Percentiles rank a stretch among this genome's conserved stretches.
Evolutionary conservation across 1,284 basidiomycete genomes (phyloP).

Genomic region (Apiotrichum porosum): DNA sequence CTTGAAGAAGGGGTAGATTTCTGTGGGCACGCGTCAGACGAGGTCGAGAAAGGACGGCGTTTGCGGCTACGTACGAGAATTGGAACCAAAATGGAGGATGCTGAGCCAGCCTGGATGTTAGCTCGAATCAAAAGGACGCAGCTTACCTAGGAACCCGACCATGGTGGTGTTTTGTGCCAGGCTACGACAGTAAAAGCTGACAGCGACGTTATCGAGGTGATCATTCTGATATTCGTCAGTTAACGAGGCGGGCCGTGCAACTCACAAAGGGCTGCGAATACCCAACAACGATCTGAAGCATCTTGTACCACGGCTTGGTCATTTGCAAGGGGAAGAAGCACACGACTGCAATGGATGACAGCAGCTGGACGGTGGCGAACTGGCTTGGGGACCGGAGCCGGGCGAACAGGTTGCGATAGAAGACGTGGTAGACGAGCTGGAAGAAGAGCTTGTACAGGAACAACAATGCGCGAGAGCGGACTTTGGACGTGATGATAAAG

Average conservation of each 20-base stretch:
- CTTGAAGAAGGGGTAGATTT: constrained; percentile 57
- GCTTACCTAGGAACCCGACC: constrained; percentile 49
- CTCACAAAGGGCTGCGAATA: constrained; percentile 48
- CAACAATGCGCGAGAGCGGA: constrained; percentile 53
- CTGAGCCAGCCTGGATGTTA: constrained; percentile 44
- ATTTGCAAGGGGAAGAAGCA: constrained; percentile 56
- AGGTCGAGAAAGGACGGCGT: too few relatives aligned
- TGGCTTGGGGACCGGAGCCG: constrained; percentile 46
- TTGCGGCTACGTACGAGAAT: constrained; percentile 35
- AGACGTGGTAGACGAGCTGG: constrained; percentile 50
- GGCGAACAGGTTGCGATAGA: constrained; percentile 48
- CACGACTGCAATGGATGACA: constrained; percentile 54
- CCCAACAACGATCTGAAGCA: constrained; percentile 50
- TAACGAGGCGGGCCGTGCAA: too few relatives aligned
- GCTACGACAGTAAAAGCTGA: constrained; percentile 54
- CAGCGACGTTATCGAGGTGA: constrained; percentile 52
- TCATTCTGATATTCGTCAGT: constrained; percentile 36
- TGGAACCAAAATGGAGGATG: constrained; percentile 55
- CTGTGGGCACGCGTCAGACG: constrained; percentile 7
- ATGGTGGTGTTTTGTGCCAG: constrained; percentile 57
- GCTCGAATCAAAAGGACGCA: background rate
- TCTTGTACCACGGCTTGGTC: constrained; percentile 49
- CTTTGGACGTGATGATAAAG: constrained; percentile 54
- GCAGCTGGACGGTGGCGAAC: constrained; percentile 54
- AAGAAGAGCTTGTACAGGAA: constrained; percentile 55